Percentiles rank a stretch among this genome's conserved stretches.
Evolutionary conservation across 2,329 filamentous ascomycete species (phyloP).

Genomic region (Aspergillus felis): DNA sequence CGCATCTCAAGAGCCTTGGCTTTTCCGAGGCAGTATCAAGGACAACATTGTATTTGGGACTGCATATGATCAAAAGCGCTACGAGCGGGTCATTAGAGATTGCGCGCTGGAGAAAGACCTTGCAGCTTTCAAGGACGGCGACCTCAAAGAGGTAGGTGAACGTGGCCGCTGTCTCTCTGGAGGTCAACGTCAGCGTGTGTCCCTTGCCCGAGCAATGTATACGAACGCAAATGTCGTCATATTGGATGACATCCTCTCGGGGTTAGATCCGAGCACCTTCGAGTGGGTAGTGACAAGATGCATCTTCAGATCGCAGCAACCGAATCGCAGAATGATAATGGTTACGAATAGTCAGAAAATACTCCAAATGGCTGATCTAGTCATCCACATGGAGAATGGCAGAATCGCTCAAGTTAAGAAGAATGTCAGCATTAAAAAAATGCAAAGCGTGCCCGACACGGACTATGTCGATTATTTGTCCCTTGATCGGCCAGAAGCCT

Average conservation of each 20-base stretch:
- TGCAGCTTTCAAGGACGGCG: conserved; percentile 51
- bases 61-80: conserved; percentile 51
- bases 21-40: conserved; percentile 60
- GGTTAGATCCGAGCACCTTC: conserved; percentile 7
- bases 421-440: not conserved
- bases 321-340: conserved; percentile 6
- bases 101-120: conserved; percentile 57
- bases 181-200: conserved; percentile 59
- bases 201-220: conserved; percentile 55
- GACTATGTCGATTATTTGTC: not conserved
- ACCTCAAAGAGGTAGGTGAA: conserved; percentile 58
- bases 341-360: conserved; percentile 6
- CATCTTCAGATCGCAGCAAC: conserved; percentile 5
- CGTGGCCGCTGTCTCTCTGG: conserved; percentile 60
- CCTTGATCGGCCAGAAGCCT: not conserved
- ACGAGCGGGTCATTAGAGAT: conserved; percentile 56
- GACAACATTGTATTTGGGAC: conserved; percentile 63
- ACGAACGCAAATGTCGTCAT: conserved; percentile 53
- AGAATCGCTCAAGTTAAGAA: not conserved
- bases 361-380: conserved; percentile 4
- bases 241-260: conserved; percentile 46
- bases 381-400: conserved; percentile 6
- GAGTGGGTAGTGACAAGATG: conserved; percentile 5
- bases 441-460: no score
- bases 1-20: conserved; percentile 58